A percentile compares a stretch with the other conserved stretches of the same genome.
These are phyloP conservation scores for Lachnellula suecica DNA, from an alignment of 2,329 filamentous ascomycete species.

Conservation along the genomic window DNA sequence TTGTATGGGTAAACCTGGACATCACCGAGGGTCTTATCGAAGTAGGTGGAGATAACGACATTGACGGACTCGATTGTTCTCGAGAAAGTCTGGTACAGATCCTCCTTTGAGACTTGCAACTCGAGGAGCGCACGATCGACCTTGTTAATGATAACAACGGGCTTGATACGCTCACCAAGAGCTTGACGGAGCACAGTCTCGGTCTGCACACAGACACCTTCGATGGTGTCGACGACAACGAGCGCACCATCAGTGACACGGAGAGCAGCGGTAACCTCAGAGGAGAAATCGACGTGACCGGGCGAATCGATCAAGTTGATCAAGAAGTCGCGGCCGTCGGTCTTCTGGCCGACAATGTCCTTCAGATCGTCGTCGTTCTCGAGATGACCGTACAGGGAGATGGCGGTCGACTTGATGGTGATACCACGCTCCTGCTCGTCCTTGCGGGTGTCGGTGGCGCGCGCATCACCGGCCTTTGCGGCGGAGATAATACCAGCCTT, in stretches of 20 bases:
- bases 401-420: slow-evolving; percentile 99
- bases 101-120: slow-evolving; percentile 97
- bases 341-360: slow-evolving; percentile 87
- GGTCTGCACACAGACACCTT: slow-evolving; percentile 99
- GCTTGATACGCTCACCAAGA: slow-evolving; percentile 99
- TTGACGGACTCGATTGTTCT: slow-evolving; percentile 99
- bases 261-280: slow-evolving; percentile 97
- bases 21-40: slow-evolving; percentile 94
- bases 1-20: slow-evolving; percentile 98
- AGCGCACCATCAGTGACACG: slow-evolving; percentile 99
- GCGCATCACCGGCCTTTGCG: slow-evolving; percentile 92
- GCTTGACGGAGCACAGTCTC: slow-evolving; percentile 99
- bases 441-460: slow-evolving; percentile 94
- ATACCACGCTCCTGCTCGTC: slow-evolving; percentile 99
- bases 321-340: slow-evolving; percentile 93
- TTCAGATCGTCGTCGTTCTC: slow-evolving; percentile 82
- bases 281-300: slow-evolving; percentile 99
- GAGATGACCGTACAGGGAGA: slow-evolving; percentile 92
- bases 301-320: slow-evolving; percentile 99
- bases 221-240: slow-evolving; percentile 98
- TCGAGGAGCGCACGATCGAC: slow-evolving; percentile 99
- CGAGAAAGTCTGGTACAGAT: slow-evolving; percentile 99
- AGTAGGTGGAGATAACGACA: slow-evolving; percentile 99
- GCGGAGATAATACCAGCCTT: slow-evolving; percentile 99
- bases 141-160: slow-evolving; percentile 99